Base-by-base conservation (phyloP, 306 rosid genomes). In the Mimosa bimucronata region DNA sequence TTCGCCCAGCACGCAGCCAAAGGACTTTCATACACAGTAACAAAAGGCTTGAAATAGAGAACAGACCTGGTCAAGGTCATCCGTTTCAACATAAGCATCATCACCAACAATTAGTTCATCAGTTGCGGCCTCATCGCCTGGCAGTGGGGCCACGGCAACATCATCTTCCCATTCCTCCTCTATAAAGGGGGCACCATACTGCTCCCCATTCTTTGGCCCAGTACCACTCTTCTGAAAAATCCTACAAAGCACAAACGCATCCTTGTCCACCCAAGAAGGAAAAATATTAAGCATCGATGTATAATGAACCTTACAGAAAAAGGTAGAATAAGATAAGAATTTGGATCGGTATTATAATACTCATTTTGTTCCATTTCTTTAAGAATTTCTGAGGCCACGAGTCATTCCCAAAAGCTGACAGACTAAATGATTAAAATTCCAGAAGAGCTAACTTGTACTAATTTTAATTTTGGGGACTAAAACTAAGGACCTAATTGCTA, bases 151-250 rank as follows among this genome's bases (percentile, higher is more conserved):
- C 53, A 41, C n/a, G 0, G 31, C 19, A 74, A 68, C 88, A 6
- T 82, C 88, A 25, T 82, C 87, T 7, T 91, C 94, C 98, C 97
- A 95, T 75, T 90, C 98, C 85, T 89, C 93, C 88, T 95, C 98
- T 5, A 85, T 16, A 75, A 92, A 88, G 1, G 97, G 98, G 2
- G 98, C 98, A 28, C 98, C 98, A 73, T 95, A 95, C 83, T 90
- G 90, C 85, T 90, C 98, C 58, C 98, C 98, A 42, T 92, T 95
- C 89, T 92, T 92, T 0, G 98, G 98, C 10, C 98, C 98, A 0
- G 94, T 34, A 28, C 98, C 98, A 82, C 98, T 95, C 92, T 95
- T 95, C 91, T 95, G 91, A 29, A 95, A 95, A 67, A 95, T 86
- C 88, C 98, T 95, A 76, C 98, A 95, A 12, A 92, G 82, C 79